Base-by-base conservation (phyloP, 2,329 filamentous ascomycete species). In the Apiospora aurea region DNA sequence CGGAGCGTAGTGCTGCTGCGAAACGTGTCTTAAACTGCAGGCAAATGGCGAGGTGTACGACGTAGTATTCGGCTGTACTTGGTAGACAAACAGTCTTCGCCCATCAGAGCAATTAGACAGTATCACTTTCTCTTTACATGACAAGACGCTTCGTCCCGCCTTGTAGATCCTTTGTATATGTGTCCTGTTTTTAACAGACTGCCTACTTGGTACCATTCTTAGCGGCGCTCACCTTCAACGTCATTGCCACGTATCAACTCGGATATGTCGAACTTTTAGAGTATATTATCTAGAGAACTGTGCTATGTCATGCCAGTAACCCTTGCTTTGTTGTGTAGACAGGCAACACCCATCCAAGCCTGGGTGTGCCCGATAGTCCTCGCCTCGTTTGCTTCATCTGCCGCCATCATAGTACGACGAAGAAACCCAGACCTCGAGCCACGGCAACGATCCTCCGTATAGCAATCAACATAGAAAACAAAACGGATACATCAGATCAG, bases 101-200 rank as follows among this genome's bases (percentile, higher is more conserved):
- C 51, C 51, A 57, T 29, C 51, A 57, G 51, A 57, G 24, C 51
- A 41, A 64, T 64, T 64, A 64, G 57, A 41, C 57, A 64, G 41
- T 41, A 64, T 64, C 57, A 64, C 8, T 64, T n/a, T 41, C 21
- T 26, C 29, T 38, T 26, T 41, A 34, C 18, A 29, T 3, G 10
- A 64, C 10, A 29, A 13, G 21, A n/a, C 29, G 18, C 26, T 2
- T 61, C 18, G 16, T 13, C 34, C 18, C 18, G 2, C 18, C 4
- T 11, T n/a, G n/a, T 6, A 5, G 18, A 64, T n/a, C 10, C 21
- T 13, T 13, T 41, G 10, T 41, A 18, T 41, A 18, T 41, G 53
- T 38, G 29, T 3, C 11, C 41, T n/a, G 24, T 41, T 24, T 18
- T 34, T 13, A 11, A 5, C n/a, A 11, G 53, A 11, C 14, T 57